These are phyloP conservation scores for Annona squamosa DNA, from an alignment of 164 flowering plant species.

Conservation along the genomic window DNA sequence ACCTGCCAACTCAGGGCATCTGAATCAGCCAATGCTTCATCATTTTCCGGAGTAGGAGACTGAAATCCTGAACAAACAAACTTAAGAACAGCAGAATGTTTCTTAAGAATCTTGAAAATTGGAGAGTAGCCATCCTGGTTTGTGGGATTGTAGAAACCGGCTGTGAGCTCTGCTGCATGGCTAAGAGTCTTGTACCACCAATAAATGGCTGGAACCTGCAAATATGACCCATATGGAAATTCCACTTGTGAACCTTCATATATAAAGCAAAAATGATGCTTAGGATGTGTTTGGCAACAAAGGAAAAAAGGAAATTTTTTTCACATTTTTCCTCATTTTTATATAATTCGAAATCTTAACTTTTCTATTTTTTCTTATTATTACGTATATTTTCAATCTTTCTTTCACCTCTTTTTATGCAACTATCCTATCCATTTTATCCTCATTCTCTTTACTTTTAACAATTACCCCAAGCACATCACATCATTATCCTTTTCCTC, in stretches of 20 bases:
- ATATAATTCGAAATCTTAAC: no score
- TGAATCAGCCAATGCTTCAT: conserved; percentile 57
- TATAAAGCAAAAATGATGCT: neutral
- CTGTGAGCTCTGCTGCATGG: conserved; percentile 91
- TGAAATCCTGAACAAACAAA: conserved; percentile 41
- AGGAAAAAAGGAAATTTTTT: no score
- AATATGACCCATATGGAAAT: neutral
- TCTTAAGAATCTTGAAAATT: conserved; percentile 53
- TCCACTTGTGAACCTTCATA: neutral
- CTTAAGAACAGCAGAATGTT: conserved; percentile 51
- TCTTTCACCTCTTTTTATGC: no score
- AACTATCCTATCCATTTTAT: no score
- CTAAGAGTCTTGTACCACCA: conserved; percentile 94
- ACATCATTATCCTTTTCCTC: no score
- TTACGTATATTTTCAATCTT: no score
- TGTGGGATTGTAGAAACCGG: conserved; percentile 76
- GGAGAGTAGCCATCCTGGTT: conserved; percentile 79
- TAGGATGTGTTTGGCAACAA: no score
- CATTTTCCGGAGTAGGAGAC: conserved; percentile 28
- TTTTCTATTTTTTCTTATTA: no score
- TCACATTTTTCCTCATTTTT: no score
- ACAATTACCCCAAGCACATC: no score
- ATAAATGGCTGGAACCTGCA: conserved; percentile 78
- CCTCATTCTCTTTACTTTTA: no score
- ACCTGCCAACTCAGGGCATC: conserved; percentile 87